Conservation (phyloP, 2,329 filamentous ascomycete species). For the Plenodomus lindquistii region DNA sequence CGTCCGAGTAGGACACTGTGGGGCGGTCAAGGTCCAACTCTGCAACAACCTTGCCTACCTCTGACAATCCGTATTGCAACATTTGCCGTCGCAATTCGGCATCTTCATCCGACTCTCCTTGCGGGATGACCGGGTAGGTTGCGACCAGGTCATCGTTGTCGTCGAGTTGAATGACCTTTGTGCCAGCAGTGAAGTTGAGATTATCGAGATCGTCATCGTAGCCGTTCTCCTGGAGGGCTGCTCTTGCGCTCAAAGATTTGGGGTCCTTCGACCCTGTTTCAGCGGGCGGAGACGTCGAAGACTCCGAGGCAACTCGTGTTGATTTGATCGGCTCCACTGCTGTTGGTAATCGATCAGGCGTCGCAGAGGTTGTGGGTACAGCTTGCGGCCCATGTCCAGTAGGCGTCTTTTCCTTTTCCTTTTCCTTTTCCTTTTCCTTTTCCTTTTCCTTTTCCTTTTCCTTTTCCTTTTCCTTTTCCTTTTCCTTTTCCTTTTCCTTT, state of each 20-base stretch:
- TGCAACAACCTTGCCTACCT: slow-evolving; percentile 89
- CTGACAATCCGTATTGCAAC: slow-evolving; percentile 84
- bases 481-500: neutral
- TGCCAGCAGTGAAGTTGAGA: slow-evolving; percentile 36
- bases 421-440: neutral
- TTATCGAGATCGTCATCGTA: slow-evolving; percentile 33
- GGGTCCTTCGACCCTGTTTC: slow-evolving; percentile 53
- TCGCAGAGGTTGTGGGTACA: neutral
- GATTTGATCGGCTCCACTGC: neutral
- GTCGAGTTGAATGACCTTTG: slow-evolving; percentile 49
- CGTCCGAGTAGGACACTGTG: slow-evolving; percentile 53
- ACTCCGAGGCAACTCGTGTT: neutral
- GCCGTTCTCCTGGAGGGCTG: slow-evolving; percentile 19
- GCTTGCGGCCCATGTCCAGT: neutral
- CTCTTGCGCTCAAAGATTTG: neutral
- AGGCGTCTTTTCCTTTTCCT: neutral
- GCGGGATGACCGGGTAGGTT: slow-evolving; percentile 63
- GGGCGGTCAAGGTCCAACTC: slow-evolving; percentile 82
- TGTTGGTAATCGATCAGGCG: neutral
- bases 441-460: neutral
- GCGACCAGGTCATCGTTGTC: slow-evolving; percentile 47
- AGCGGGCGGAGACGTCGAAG: slow-evolving; percentile 23
- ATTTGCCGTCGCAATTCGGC: slow-evolving; percentile 81
- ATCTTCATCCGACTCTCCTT: slow-evolving; percentile 79
- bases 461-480: neutral